Evolutionary conservation across 2,329 filamentous ascomycete species (phyloP), one percentile per base, ranked within the genome.

Genomic region (Aspergillus calidoustus): DNA sequence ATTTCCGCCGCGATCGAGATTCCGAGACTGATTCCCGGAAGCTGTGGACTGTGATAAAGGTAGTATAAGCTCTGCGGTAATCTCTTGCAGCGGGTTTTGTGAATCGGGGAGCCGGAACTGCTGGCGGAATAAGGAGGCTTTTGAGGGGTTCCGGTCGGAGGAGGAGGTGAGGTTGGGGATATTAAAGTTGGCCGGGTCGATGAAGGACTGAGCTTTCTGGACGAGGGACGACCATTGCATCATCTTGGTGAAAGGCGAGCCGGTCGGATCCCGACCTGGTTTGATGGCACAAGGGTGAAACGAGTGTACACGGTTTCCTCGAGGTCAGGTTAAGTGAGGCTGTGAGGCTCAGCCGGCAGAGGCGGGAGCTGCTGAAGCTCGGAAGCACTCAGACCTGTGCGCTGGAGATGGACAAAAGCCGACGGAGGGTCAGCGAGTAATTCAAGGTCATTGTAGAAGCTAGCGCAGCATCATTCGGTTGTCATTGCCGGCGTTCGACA

Each of bases 101-200:
- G 92, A 90, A 73, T 92, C 88, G 50, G 95, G 95, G 38, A 99
- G 89, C 68, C 95, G 92, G 82, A 99, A 99, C 80, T 99, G 95
- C 77, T 91, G 90, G 81, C 95, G 93, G 82, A 98, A 99, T 62
- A 98, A 87, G 55, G 91, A 90, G 59, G 93, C 89, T 81, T 97
- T 98, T 74, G 93, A 94, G 54, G 93, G 93, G 75, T 92, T 90
- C 66, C 86, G 87, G 78, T 95, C 91, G 62, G 89, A 87, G 72
- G 88, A 87, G 71, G 88, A 86, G 69, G 89, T 87, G 62, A 91
- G 84, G 68, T 88, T 87, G 66, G 91, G 82, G 70, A 91, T 87
- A 76, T 90, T 87, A 73, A 91, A 89, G 76, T 92, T 89, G 67
- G 91, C 91, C 57, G 93, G 91, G 78, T 97, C 94, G 81, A 97